Evolutionary conservation across 345 rosid genomes (phyloP).

Genomic region (Psidium friedrichsthalianum): DNA sequence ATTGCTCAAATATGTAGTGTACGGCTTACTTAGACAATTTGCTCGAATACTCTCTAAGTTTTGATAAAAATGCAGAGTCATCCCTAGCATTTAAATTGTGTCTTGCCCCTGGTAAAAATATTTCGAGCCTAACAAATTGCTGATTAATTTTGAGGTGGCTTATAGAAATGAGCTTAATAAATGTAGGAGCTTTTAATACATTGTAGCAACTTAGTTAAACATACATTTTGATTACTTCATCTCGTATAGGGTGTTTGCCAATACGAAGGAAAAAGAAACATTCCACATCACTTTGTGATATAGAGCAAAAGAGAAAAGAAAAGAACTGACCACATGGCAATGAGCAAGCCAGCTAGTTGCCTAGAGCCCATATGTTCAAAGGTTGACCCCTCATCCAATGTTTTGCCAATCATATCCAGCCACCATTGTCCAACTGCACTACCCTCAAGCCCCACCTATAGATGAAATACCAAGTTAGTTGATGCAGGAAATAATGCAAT

Average conservation of each 20-base stretch:
- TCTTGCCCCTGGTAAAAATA: neutral
- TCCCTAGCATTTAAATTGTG: neutral
- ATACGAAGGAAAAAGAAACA: neutral
- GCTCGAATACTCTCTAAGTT: neutral
- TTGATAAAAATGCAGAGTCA: neutral
- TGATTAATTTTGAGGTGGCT: neutral
- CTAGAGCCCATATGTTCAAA: slow-evolving; percentile 96
- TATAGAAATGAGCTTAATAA: neutral
- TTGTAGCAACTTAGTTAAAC: neutral
- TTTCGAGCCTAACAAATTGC: neutral
- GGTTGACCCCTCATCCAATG: slow-evolving; percentile 61
- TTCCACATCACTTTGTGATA: neutral
- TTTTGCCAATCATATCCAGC: slow-evolving; percentile 79
- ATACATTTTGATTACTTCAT: neutral
- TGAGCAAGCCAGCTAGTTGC: slow-evolving; percentile 88
- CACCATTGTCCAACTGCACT: slow-evolving; percentile 94
- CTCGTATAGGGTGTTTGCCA: neutral
- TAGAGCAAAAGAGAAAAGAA: neutral
- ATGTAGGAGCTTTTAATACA: neutral
- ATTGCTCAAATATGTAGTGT: neutral
- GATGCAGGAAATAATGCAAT: neutral
- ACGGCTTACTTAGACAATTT: neutral
- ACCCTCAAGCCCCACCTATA: slow-evolving; percentile 97
- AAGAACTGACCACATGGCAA: slow-evolving; percentile 66
- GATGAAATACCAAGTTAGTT: slow-evolving; percentile 1